Evolutionary conservation across 208 protist genomes (phyloP).

Genomic region (Acanthamoeba sp.): DNA sequence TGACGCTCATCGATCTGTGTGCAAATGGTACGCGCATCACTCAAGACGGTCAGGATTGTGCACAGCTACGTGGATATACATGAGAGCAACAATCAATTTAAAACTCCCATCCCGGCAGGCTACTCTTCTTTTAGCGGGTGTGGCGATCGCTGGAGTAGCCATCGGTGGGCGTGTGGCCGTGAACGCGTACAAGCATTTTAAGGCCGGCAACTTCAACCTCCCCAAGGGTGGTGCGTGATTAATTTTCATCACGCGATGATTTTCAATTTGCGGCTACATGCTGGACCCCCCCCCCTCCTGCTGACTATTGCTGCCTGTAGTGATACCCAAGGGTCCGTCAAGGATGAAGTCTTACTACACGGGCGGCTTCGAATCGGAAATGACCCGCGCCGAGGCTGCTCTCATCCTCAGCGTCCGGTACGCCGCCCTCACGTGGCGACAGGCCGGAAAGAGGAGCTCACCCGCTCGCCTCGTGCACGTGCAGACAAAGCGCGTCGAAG

Average conservation of each 20-base stretch:
- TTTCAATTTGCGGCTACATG: no score
- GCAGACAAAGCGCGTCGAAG: conserved; percentile 73
- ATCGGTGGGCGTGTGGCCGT: conserved; percentile 6
- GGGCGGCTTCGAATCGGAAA: conserved; percentile 74
- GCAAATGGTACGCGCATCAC: no score
- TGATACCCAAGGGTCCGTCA: conserved; percentile 1
- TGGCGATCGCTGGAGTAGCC: conserved; percentile 33
- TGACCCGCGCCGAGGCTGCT: conserved; percentile 66
- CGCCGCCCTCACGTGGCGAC: neutral
- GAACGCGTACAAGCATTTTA: conserved; percentile 40
- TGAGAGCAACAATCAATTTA: neutral
- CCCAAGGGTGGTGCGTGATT: conserved; percentile 37
- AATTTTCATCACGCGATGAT: neutral
- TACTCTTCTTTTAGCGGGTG: neutral
- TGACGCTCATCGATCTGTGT: no score
- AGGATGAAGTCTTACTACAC: conserved; percentile 64
- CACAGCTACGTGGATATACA: no score
- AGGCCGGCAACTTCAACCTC: conserved; percentile 34
- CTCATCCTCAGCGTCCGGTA: conserved; percentile 72
- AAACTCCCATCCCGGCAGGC: neutral
- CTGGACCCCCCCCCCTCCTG: no score
- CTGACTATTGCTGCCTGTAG: no score
- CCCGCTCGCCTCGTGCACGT: neutral
- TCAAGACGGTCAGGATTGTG: no score
- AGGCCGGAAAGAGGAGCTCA: no score